Conservation (phyloP, 1,284 basidiomycete species). For the Papiliotrema nemorosa region DNA sequence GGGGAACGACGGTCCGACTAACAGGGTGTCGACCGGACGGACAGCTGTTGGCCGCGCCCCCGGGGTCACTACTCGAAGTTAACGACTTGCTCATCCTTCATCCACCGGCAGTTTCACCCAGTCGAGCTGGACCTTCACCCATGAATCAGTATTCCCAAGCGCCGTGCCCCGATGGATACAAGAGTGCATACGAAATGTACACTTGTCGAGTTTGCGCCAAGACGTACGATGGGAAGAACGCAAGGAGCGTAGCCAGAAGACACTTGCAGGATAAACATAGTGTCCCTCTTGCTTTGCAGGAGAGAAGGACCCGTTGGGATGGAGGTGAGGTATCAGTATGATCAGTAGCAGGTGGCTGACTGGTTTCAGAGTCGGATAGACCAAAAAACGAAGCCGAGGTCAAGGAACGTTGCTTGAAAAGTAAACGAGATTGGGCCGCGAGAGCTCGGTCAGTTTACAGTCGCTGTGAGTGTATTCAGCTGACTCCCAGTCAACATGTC, state of each 20-base stretch:
- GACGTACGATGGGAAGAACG: conserved; percentile 55
- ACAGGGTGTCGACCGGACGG: no score
- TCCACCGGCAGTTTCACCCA: conserved; percentile 10
- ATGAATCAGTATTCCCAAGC: conserved; percentile 11
- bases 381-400: conserved; percentile 54
- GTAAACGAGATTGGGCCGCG: conserved; percentile 55
- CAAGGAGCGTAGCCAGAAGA: conserved; percentile 55
- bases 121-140: background rate
- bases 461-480: background rate
- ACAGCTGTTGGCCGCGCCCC: conserved; percentile 19
- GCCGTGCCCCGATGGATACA: background rate
- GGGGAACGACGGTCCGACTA: no score
- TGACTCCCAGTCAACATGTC: conserved; percentile 2
- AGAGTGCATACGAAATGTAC: conserved; percentile 26
- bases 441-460: conserved; percentile 48
- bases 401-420: conserved; percentile 52
- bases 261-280: conserved; percentile 58
- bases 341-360: background rate
- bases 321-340: conserved; percentile 39
- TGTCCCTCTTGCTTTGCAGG: conserved; percentile 53
- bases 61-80: conserved; percentile 23
- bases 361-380: conserved; percentile 49
- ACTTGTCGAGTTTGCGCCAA: conserved; percentile 42
- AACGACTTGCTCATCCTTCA: conserved; percentile 32
- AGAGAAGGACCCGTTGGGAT: conserved; percentile 56